A percentile compares a stretch with the other conserved stretches of the same genome.
These are phyloP conservation scores for Warburgia ugandensis DNA, from an alignment of 164 flowering plant species.

Conservation along the genomic window DNA sequence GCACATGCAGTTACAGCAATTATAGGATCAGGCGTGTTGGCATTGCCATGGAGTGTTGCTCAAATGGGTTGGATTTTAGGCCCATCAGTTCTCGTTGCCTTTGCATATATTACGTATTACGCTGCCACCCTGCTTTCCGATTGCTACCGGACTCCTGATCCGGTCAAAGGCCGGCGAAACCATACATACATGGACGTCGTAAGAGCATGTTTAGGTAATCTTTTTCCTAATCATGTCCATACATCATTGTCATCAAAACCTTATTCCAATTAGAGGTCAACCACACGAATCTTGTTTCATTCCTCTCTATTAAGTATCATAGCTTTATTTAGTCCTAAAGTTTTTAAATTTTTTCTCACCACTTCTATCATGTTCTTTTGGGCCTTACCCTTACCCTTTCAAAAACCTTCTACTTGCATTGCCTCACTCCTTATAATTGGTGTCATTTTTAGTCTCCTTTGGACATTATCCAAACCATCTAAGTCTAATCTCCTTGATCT, in stretches of 20 bases:
- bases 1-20: slow-evolving; percentile 33
- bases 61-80: slow-evolving; percentile 45
- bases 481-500: too few relatives aligned
- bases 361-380: not conserved
- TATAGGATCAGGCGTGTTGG: slow-evolving; percentile 35
- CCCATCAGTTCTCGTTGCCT: slow-evolving; percentile 19
- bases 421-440: too few relatives aligned
- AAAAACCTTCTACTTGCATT: too few relatives aligned
- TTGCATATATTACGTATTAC: slow-evolving; percentile 27
- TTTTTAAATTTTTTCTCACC: too few relatives aligned
- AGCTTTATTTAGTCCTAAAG: too few relatives aligned
- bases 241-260: too few relatives aligned
- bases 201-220: slow-evolving; percentile 18
- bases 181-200: slow-evolving; percentile 31
- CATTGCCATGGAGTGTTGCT: slow-evolving; percentile 42
- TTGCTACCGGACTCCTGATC: slow-evolving; percentile 37
- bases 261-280: too few relatives aligned
- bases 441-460: too few relatives aligned
- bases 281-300: too few relatives aligned
- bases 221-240: not conserved
- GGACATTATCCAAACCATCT: too few relatives aligned
- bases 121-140: slow-evolving; percentile 33
- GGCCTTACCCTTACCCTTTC: too few relatives aligned
- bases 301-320: too few relatives aligned
- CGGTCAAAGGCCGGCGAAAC: slow-evolving; percentile 29